Base-by-base conservation (phyloP, 1,139 yeast species). In the Kodamaea suecica region DNA sequence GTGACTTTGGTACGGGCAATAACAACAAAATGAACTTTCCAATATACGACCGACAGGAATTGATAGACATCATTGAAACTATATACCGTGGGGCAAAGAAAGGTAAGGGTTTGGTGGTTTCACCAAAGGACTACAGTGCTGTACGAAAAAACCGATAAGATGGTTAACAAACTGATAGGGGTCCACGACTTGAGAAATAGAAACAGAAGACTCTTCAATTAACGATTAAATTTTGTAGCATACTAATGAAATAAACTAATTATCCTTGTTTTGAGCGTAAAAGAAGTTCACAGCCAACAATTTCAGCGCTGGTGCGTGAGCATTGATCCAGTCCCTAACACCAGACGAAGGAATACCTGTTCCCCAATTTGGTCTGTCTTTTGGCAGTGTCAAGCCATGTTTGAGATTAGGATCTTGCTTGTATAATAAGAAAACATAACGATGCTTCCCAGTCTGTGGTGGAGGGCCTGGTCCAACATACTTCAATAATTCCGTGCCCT, bases 1-100 rank as follows among this genome's bases (percentile, higher is more conserved):
- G 96, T 61, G 98, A 92, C 65, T 88, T 88, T 59, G 98, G 98
- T 2, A 92, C 98, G 0, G 99, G 99, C 28, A 87, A 92, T 55
- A 92, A 94, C 61, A 92, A 94, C 66, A 92, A 92, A 66, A 66
- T 92, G 63, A 88, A 88, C 53, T 92, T 92, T 60, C 52, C 60
- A 34, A 66, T 92, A 23, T 80, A 78, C 31, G 88, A 85, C 53
- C 82, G 84, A 45, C 97, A 92, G 57, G 97, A 88, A 47, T 59
- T 92, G 66, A 85, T 92, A 23, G 98, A 92, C 57, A 84, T 94
- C 23, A 64, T 92, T 17, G 98, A 94, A 53, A 84, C 94, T 0
- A 78, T 92, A 1, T 92, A 83, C 56, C 62, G 97, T 43, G 97
- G 96, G 0, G 97, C 97, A 2, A 67, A 78, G 28, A 88, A 88